Evolutionary conservation across 2,329 filamentous ascomycete species (phyloP).

Genomic region (Stachybotrys echinatus): DNA sequence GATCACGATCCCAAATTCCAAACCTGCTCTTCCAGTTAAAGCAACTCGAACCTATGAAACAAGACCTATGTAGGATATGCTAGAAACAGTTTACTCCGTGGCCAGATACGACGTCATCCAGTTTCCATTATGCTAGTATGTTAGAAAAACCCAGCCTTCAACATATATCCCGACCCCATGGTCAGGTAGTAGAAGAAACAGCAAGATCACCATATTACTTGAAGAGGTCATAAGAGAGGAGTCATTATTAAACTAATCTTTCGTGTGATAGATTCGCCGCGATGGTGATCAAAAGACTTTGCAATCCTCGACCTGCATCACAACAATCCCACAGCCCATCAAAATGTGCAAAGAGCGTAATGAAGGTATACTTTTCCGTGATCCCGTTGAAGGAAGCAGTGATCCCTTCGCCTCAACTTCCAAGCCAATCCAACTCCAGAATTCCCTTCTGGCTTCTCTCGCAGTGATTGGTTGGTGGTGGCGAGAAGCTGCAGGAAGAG

Average conservation of each 20-base stretch:
- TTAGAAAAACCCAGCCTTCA: too few relatives aligned
- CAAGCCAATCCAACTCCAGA: background rate
- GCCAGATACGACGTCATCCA: too few relatives aligned
- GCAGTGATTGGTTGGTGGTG: background rate
- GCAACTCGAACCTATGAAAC: too few relatives aligned
- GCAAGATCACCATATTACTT: too few relatives aligned
- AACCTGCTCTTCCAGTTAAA: too few relatives aligned
- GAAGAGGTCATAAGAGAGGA: too few relatives aligned
- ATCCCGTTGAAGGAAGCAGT: background rate
- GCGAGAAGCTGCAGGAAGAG: background rate
- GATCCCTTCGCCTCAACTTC: background rate
- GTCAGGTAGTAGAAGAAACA: too few relatives aligned
- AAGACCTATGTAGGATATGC: too few relatives aligned
- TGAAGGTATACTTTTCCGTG: background rate
- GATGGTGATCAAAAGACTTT: background rate
- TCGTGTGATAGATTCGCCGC: background rate
- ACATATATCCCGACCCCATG: too few relatives aligned
- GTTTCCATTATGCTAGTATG: too few relatives aligned
- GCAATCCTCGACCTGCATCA: background rate
- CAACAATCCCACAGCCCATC: background rate
- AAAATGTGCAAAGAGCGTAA: background rate
- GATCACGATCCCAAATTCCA: too few relatives aligned
- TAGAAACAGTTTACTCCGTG: too few relatives aligned
- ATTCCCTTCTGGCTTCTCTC: background rate
- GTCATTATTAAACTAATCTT: background rate